Evolutionary conservation across 2,329 filamentous ascomycete genomes (phyloP).

Genomic region (Blastomyces gilchristii): DNA sequence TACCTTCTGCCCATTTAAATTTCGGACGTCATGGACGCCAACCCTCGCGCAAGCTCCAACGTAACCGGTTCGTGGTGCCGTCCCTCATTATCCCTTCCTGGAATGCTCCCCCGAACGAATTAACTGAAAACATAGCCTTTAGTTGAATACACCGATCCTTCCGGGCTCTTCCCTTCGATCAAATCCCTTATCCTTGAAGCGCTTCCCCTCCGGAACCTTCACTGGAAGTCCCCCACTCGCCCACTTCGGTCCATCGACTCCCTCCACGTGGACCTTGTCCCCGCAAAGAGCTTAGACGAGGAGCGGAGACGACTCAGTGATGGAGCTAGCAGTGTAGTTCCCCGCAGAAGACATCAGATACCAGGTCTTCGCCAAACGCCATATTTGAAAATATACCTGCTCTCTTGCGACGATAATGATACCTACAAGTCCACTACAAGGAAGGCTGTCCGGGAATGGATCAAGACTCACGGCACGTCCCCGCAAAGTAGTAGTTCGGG

Average conservation of each 20-base stretch:
- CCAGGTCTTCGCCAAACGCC: conserved; percentile 85
- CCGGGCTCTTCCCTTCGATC: conserved; percentile 73
- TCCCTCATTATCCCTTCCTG: background rate
- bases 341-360: conserved; percentile 77
- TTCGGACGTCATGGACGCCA: conserved; percentile 31
- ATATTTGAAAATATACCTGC: conserved; percentile 80
- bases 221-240: conserved; percentile 92
- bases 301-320: conserved; percentile 31
- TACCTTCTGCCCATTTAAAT: background rate
- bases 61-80: conserved; percentile 52
- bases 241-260: conserved; percentile 89
- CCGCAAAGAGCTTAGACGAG: conserved; percentile 40
- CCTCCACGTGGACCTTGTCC: conserved; percentile 79
- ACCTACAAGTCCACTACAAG: conserved; percentile 74
- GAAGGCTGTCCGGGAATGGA: conserved; percentile 78
- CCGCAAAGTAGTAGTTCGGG: conserved; percentile 35
- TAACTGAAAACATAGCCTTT: conserved; percentile 13
- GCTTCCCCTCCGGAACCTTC: conserved; percentile 78
- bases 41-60: conserved; percentile 51
- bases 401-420: conserved; percentile 93
- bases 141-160: conserved; percentile 97
- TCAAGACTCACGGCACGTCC: conserved; percentile 62
- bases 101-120: conserved; percentile 6
- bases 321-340: conserved; percentile 25
- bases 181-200: conserved; percentile 66